Percentiles rank a stretch among this genome's conserved stretches.
phyloP scores from a whole-genome alignment of 139 green algal species.

The Auxenochlorella protothecoides region DNA sequence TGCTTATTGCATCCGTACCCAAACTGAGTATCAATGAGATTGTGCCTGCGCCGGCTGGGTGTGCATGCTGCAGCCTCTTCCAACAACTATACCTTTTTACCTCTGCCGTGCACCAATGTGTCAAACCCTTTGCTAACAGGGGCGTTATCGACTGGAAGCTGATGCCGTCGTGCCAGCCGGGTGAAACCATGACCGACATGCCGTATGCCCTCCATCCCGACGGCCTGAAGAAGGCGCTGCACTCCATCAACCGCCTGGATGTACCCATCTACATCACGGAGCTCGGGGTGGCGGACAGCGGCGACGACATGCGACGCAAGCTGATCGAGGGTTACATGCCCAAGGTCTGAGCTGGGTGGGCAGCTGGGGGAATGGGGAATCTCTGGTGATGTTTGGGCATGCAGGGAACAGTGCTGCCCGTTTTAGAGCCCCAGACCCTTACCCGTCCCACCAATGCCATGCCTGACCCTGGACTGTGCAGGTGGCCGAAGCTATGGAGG shows the following conservation, averaged over 20 bases:
- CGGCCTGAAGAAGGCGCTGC: constrained; percentile 32
- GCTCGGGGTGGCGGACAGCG: constrained; percentile 55
- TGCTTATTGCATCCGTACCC: too few relatives aligned
- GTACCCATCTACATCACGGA: constrained; percentile 82
- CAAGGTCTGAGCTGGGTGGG: constrained; percentile 4
- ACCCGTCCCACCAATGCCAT: too few relatives aligned
- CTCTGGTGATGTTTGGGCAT: neutral
- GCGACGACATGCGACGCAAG: constrained; percentile 28
- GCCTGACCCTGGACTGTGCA: neutral
- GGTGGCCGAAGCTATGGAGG: constrained; percentile 9
- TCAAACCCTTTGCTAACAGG: constrained; percentile 2
- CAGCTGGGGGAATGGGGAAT: neutral
- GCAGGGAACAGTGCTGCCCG: neutral
- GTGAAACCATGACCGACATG: constrained; percentile 80
- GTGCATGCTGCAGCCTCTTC: too few relatives aligned
- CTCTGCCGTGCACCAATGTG: too few relatives aligned
- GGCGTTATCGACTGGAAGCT: constrained; percentile 47
- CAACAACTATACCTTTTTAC: too few relatives aligned
- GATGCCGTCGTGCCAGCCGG: constrained; percentile 22
- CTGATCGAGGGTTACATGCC: constrained; percentile 35
- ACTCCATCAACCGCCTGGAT: constrained; percentile 23
- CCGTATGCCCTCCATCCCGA: constrained; percentile 61
- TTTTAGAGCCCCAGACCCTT: too few relatives aligned
- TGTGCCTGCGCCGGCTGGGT: too few relatives aligned
- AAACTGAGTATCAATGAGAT: too few relatives aligned